These are phyloP conservation scores for Macrophomina phaseolina DNA, from an alignment of 2,329 filamentous ascomycete species.

Conservation along the genomic window DNA sequence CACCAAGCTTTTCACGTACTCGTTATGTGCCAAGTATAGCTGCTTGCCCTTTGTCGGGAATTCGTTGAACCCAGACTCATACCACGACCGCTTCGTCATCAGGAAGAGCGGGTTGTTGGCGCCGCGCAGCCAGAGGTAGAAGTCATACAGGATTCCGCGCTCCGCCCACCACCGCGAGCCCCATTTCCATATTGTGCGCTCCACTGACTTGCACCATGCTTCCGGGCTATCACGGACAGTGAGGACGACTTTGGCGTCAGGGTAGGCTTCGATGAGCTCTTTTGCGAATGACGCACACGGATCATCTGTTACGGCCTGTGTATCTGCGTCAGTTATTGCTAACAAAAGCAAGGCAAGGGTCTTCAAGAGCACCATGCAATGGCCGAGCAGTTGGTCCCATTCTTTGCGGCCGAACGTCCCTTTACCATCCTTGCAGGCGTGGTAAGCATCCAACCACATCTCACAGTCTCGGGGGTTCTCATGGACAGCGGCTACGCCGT, in stretches of 20 bases:
- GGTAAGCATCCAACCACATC: slow-evolving; percentile 44
- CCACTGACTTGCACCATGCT: slow-evolving; percentile 20
- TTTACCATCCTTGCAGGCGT: slow-evolving; percentile 39
- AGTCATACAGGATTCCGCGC: not conserved
- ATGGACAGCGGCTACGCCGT: not conserved
- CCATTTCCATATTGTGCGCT: slow-evolving; percentile 12
- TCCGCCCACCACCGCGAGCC: not conserved
- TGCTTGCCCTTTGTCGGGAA: not conserved
- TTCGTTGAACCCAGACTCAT: not conserved
- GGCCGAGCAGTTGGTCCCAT: slow-evolving; percentile 44
- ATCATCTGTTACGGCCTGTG: slow-evolving; percentile 29
- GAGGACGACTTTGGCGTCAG: slow-evolving; percentile 33
- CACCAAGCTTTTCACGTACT: slow-evolving; percentile 31
- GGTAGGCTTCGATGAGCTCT: slow-evolving; percentile 32
- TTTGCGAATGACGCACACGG: slow-evolving; percentile 30
- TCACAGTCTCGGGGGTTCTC: slow-evolving; percentile 3
- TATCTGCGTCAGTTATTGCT: not conserved
- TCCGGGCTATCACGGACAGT: slow-evolving; percentile 24
- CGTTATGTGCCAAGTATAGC: slow-evolving; percentile 29
- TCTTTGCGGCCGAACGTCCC: slow-evolving; percentile 36
- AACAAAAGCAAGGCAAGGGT: not conserved
- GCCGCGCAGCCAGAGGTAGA: slow-evolving; percentile 2
- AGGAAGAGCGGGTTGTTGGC: not conserved
- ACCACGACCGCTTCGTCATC: not conserved
- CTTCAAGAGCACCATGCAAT: slow-evolving; percentile 27